These are phyloP conservation scores for Volvariella surrecta DNA, from an alignment of 1,284 basidiomycete genomes.

Conservation along the genomic window DNA sequence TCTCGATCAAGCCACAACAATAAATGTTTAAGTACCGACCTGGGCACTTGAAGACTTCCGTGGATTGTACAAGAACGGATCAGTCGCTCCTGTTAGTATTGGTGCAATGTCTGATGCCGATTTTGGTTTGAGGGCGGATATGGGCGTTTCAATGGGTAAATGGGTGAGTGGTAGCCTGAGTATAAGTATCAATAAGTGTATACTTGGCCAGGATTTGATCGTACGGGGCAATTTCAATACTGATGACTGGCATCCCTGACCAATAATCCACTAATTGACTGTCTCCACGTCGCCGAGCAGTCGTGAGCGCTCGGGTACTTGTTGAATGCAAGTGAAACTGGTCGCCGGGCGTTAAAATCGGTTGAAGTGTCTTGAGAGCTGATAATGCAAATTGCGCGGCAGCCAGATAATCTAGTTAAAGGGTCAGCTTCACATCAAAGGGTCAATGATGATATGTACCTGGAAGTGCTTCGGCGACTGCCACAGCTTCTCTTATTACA, in stretches of 20 bases:
- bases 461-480: conserved; percentile 85
- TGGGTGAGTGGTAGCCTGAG: conserved; percentile 64
- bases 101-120: conserved; percentile 28
- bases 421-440: conserved; percentile 6
- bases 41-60: conserved; percentile 49
- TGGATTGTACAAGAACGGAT: conserved; percentile 89
- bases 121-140: conserved; percentile 41
- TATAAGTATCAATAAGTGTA: conserved; percentile 5
- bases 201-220: conserved; percentile 19
- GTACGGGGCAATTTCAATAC: conserved; percentile 72
- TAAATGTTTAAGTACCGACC: conserved; percentile 31
- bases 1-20: conserved; percentile 7
- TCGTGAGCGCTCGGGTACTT: conserved; percentile 59
- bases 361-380: conserved; percentile 62
- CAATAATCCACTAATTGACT: conserved; percentile 69
- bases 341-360: conserved; percentile 59
- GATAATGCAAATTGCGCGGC: conserved; percentile 76
- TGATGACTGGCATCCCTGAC: conserved; percentile 73
- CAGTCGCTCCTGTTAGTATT: conserved; percentile 47
- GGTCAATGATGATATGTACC: conserved; percentile 40
- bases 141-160: conserved; percentile 65
- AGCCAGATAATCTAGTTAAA: conserved; percentile 54
- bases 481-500: conserved; percentile 84
- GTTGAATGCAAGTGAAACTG: conserved; percentile 74
- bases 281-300: conserved; percentile 71